Conservation (phyloP, 2,329 filamentous ascomycete species). For the Ilyonectria destructans region DNA sequence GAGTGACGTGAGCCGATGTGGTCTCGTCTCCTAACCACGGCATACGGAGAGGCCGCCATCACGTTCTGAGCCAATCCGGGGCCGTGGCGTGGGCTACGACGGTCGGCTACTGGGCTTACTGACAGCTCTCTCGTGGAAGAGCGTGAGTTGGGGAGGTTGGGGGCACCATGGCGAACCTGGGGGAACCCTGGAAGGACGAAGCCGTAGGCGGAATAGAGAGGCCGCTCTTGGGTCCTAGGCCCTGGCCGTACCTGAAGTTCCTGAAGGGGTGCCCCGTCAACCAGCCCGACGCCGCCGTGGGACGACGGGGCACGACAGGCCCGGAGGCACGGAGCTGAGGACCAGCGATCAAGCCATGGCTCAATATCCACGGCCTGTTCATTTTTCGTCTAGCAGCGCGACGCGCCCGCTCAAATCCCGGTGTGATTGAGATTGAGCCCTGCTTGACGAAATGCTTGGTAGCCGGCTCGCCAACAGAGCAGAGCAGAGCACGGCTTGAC, state of each 20-base stretch:
- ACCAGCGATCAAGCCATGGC: not conserved
- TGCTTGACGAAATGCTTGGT: conserved; percentile 21
- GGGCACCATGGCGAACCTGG: conserved; percentile 1
- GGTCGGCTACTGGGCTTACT: not conserved
- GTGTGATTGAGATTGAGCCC: conserved; percentile 13
- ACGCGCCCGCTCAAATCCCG: not conserved
- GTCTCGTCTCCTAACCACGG: not conserved
- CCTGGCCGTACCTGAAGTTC: not conserved
- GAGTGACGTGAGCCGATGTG: conserved; percentile 13
- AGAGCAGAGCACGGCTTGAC: conserved; percentile 20
- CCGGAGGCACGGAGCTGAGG: not conserved
- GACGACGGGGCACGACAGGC: not conserved
- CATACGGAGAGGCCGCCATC: not conserved
- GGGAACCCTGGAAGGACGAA: not conserved
- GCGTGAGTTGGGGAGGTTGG: conserved; percentile 1
- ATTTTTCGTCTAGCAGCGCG: not conserved
- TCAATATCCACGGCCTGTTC: not conserved
- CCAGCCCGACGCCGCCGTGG: conserved; percentile 8
- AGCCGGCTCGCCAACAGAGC: conserved; percentile 28
- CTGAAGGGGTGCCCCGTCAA: conserved; percentile 11
- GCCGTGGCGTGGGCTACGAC: conserved; percentile 4
- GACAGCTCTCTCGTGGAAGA: conserved; percentile 3
- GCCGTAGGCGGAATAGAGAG: conserved; percentile 3
- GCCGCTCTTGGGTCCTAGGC: not conserved
- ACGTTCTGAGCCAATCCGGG: not conserved